These are phyloP conservation scores for Trypanosoma scelopori DNA, from an alignment of 208 protist species.

Conservation along the genomic window DNA sequence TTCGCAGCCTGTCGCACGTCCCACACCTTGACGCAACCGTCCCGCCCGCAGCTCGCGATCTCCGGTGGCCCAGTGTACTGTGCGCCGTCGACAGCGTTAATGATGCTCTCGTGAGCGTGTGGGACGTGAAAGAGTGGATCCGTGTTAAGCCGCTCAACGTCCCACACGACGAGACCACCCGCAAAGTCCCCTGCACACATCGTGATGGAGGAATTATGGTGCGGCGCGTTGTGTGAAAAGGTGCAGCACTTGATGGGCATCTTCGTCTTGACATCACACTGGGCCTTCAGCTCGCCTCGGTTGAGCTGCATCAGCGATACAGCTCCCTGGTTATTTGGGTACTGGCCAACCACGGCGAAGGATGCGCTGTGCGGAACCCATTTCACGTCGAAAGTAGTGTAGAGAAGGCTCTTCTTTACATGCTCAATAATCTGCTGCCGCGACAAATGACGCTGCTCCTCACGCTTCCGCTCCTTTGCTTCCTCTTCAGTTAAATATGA, in stretches of 20 bases:
- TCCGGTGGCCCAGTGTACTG: constrained; percentile 84
- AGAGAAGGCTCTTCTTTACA: constrained; percentile 86
- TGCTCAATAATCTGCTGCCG: constrained; percentile 94
- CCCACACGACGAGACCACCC: constrained; percentile 80
- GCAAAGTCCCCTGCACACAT: constrained; percentile 89
- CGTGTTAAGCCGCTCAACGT: constrained; percentile 59
- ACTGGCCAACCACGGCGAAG: constrained; percentile 80
- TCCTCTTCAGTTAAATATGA: constrained; percentile 30
- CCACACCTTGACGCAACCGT: constrained; percentile 93
- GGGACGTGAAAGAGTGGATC: constrained; percentile 50
- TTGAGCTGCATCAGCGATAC: constrained; percentile 79
- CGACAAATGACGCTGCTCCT: constrained; percentile 40
- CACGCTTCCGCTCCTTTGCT: constrained; percentile 27
- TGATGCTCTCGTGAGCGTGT: constrained; percentile 91
- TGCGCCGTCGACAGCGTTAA: constrained; percentile 94
- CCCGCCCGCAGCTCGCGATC: constrained; percentile 83
- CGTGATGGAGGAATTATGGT: constrained; percentile 22
- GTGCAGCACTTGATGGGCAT: constrained; percentile 92
- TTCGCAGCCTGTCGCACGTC: constrained; percentile 86
- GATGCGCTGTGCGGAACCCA: constrained; percentile 89
- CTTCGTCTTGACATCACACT: constrained; percentile 51
- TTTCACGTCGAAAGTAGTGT: constrained; percentile 88
- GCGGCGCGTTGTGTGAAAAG: constrained; percentile 70
- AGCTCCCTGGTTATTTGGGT: constrained; percentile 87
- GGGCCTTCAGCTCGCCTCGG: constrained; percentile 67